These are phyloP conservation scores for Trapa incisa DNA, from an alignment of 345 rosid genomes.

Conservation along the genomic window DNA sequence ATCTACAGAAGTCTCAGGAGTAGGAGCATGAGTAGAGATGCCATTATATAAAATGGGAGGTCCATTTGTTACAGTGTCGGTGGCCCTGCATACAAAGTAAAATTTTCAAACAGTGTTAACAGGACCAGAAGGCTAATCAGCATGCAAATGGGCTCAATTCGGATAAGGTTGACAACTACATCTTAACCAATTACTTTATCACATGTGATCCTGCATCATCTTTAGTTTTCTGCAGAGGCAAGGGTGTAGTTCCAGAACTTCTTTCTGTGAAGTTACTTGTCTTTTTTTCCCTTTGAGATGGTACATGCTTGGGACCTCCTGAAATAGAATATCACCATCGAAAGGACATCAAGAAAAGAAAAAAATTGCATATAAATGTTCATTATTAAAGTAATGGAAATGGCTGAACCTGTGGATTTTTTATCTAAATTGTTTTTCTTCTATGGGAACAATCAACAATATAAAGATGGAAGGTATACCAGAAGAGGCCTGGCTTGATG, in stretches of 20 bases:
- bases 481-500: slow-evolving; percentile 24
- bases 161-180: neutral
- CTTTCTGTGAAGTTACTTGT: slow-evolving; percentile 22
- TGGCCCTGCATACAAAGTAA: slow-evolving; percentile 23
- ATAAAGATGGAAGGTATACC: slow-evolving; percentile 16
- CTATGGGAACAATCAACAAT: neutral
- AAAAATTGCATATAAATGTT: neutral
- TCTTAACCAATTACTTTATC: slow-evolving; percentile 29
- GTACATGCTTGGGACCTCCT: slow-evolving; percentile 35
- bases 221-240: slow-evolving; percentile 27
- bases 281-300: slow-evolving; percentile 50
- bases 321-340: slow-evolving; percentile 7
- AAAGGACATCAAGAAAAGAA: neutral
- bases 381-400: neutral
- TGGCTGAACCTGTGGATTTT: neutral
- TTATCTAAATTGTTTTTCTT: neutral
- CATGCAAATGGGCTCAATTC: neutral
- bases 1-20: slow-evolving; percentile 8
- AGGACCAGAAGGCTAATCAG: neutral
- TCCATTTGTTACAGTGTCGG: slow-evolving; percentile 20
- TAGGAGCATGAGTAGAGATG: slow-evolving; percentile 17
- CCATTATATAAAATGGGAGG: slow-evolving; percentile 28
- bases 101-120: neutral
- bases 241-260: slow-evolving; percentile 19
- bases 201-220: slow-evolving; percentile 18